Conservation (phyloP, 2,329 filamentous ascomycete species). For the Incumbomyces delicatus region DNA sequence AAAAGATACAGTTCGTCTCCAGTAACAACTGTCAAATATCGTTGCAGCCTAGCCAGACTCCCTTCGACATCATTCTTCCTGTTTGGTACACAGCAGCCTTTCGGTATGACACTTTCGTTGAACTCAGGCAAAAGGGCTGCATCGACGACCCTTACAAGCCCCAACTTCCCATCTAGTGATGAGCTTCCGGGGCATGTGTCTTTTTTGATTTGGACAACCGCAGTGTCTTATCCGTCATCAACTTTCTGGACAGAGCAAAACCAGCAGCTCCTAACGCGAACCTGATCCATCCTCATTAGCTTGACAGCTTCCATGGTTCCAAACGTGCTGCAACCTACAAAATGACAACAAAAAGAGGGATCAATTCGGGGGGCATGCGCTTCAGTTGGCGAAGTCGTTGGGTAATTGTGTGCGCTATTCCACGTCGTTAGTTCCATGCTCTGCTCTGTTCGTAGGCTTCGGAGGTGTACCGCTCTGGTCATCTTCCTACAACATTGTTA, state of each 20-base stretch:
- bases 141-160: too few species aligned
- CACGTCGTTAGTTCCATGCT: conserved; percentile 17
- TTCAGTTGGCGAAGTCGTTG: conserved; percentile 85
- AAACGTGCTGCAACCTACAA: conserved; percentile 47
- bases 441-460: background rate
- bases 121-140: too few species aligned
- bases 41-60: too few species aligned
- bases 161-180: too few species aligned
- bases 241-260: conserved; percentile 76
- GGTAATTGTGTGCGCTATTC: conserved; percentile 83
- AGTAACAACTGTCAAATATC: too few species aligned
- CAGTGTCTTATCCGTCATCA: conserved; percentile 82
- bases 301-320: background rate
- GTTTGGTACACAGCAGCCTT: background rate
- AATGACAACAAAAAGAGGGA: conserved; percentile 84
- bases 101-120: background rate
- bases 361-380: conserved; percentile 85
- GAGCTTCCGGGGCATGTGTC: background rate
- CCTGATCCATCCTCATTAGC: conserved; percentile 26
- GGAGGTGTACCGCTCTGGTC: conserved; percentile 48
- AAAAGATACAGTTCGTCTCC: too few species aligned
- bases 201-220: conserved; percentile 45
- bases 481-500: conserved; percentile 44
- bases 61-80: background rate
- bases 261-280: conserved; percentile 64